Base-by-base conservation (phyloP, 1,139 yeast genomes). In the Yamadazyma membranifaciens region DNA sequence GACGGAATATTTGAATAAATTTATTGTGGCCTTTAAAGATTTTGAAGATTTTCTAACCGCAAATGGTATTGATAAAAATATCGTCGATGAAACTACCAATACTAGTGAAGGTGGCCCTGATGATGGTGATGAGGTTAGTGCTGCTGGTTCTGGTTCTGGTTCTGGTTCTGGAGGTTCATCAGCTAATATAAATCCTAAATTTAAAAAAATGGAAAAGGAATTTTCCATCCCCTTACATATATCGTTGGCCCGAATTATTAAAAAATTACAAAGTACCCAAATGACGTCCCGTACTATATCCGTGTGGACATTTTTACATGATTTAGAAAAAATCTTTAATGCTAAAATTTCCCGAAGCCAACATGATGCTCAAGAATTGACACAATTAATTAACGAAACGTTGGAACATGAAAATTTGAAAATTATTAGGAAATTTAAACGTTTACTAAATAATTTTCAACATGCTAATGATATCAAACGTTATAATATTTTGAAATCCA, bases 291-390 rank as follows among this genome's bases (percentile, higher is more conserved):
- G 76, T 45, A 73, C 82, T 3, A 64, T 82, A 4, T 80, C 89
- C 0, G 92, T 88, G 0, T 84, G 95, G 92, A 82, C 87, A 1
- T 75, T 88, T 42, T 65, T 91, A 17, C 83, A 77, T 41, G 81
- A 80, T 10, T 63, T 91, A 42, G 98, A 91, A 56, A 62, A 62
- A n/a, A 82, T 86, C n/a, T 86, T 83, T 63, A 76, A 81, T 44
- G 83, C 91, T 6, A 80, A 79, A 50, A 83, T 92, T 26, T 83
- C 95, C 2, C 67, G 89, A 27, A 78, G 80, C 33, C 98, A 92
- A 62, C 96, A 91, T 53, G 98, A 91, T 64, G 96, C 98, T 0
- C 98, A 92, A 51, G 98, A 92, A 55, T 71, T 92, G 46, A 76
- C 92, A 26, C 95, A 87, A 55, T 62, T 87, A 41, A 73, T 91